Evolutionary conservation across 352 stramenopile genomes (phyloP).

Genomic region (Globisporangium emineosum): DNA sequence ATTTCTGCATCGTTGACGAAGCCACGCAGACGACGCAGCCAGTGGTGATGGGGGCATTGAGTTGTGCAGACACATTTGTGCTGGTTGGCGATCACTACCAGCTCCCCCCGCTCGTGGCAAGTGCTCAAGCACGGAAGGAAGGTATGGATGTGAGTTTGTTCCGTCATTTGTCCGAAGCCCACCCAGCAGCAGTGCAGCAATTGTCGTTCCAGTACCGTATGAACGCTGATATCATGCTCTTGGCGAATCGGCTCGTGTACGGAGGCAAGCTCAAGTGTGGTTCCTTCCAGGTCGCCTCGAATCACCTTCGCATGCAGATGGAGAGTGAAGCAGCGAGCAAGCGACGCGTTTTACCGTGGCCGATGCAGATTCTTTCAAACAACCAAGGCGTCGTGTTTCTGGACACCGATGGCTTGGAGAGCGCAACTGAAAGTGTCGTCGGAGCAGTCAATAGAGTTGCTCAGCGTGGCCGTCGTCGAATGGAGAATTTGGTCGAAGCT

Average conservation of each 20-base stretch:
- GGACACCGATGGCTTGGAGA: constrained; percentile 69
- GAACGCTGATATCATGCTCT: constrained; percentile 94
- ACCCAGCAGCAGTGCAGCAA: constrained; percentile 87
- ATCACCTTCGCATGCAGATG: constrained; percentile 29
- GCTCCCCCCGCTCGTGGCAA: constrained; percentile 94
- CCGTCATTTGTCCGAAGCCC: constrained; percentile 86
- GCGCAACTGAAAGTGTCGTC: constrained; percentile 7
- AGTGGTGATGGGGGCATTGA: constrained; percentile 90
- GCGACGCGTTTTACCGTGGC: constrained; percentile 23
- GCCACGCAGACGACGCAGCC: constrained; percentile 98
- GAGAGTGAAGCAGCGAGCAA: not conserved
- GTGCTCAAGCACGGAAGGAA: constrained; percentile 76
- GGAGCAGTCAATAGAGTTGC: not conserved
- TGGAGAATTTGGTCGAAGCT: constrained; percentile 85
- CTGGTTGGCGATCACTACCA: constrained; percentile 98
- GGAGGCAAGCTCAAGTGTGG: constrained; percentile 93
- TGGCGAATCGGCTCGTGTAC: constrained; percentile 95
- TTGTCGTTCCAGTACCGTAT: constrained; percentile 99
- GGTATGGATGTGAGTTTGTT: constrained; percentile 92
- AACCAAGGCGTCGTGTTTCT: constrained; percentile 78
- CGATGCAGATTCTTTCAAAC: constrained; percentile 28
- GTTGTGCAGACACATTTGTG: constrained; percentile 93
- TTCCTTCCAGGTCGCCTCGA: constrained; percentile 46
- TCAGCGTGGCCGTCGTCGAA: constrained; percentile 23
- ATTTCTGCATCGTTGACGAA: constrained; percentile 99